Evolutionary conservation across 495 filamentous ascomycete species (phyloP).

Genomic region (Xylaria acuta): DNA sequence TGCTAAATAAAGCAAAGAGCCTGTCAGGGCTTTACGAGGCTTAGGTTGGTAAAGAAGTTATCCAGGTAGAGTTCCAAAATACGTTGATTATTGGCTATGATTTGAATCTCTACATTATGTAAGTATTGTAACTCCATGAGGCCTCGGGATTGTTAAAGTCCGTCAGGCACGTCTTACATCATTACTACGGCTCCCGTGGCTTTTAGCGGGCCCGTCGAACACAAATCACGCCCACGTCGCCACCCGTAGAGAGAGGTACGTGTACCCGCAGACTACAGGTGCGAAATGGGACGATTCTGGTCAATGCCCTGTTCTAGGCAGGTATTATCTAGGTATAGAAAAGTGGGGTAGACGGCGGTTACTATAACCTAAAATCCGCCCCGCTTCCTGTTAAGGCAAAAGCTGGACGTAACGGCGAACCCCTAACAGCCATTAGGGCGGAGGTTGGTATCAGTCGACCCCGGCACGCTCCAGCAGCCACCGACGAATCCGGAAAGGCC

Average conservation of each 20-base stretch:
- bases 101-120: not conserved
- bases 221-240: constrained; percentile 8
- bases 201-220: not conserved
- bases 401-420: constrained; percentile 6
- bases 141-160: not conserved
- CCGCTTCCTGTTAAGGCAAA: constrained; percentile 9
- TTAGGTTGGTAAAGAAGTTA: not conserved
- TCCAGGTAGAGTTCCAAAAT: not conserved
- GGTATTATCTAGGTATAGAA: not conserved
- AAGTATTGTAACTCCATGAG: not conserved
- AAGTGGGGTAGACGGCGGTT: not conserved
- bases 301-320: not conserved
- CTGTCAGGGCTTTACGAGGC: not conserved
- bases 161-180: not conserved
- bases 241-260: not conserved
- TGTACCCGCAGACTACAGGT: not conserved
- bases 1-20: constrained; percentile 13
- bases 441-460: not conserved
- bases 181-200: constrained; percentile 11
- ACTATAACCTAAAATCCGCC: not conserved
- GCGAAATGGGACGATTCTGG: not conserved
- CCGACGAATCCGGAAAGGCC: constrained; percentile 16
- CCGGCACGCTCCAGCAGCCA: not conserved
- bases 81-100: not conserved
- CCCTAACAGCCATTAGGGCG: not conserved